Percentiles rank a stretch among this genome's conserved stretches.
These are phyloP conservation scores for Pythium rishiriense DNA, from an alignment of 352 stramenopile species.

Conservation along the genomic window DNA sequence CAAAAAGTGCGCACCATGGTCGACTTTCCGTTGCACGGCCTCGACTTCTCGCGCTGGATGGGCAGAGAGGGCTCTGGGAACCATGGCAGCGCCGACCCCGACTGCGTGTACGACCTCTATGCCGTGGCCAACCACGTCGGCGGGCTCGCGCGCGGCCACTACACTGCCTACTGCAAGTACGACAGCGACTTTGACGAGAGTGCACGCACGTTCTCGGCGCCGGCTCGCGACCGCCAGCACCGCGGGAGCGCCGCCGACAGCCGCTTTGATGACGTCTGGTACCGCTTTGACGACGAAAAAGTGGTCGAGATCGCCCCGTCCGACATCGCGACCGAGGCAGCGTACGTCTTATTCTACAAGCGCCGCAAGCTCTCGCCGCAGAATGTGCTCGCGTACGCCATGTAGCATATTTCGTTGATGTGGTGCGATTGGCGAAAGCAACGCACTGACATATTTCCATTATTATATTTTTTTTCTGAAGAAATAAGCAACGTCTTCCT, in stretches of 20 bases:
- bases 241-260: slow-evolving; percentile 31
- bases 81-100: slow-evolving; percentile 12
- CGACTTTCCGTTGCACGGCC: slow-evolving; percentile 74
- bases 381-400: slow-evolving; percentile 67
- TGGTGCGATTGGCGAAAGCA: not conserved
- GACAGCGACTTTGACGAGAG: slow-evolving; percentile 68
- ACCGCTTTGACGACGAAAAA: slow-evolving; percentile 84
- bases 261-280: slow-evolving; percentile 66
- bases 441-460: not conserved
- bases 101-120: slow-evolving; percentile 93
- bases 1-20: slow-evolving; percentile 83
- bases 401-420: slow-evolving; percentile 29
- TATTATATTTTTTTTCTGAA: too few relatives aligned
- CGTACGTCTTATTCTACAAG: slow-evolving; percentile 93
- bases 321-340: slow-evolving; percentile 80
- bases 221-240: slow-evolving; percentile 22
- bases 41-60: slow-evolving; percentile 83
- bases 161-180: slow-evolving; percentile 86
- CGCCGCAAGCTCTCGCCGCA: slow-evolving; percentile 68
- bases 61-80: slow-evolving; percentile 29
- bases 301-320: slow-evolving; percentile 67
- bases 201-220: slow-evolving; percentile 46
- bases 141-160: slow-evolving; percentile 94
- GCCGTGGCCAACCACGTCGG: slow-evolving; percentile 98
- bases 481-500: too few relatives aligned